Conservation (phyloP, 2,329 filamentous ascomycete genomes). For the Aspergillus piperis region DNA sequence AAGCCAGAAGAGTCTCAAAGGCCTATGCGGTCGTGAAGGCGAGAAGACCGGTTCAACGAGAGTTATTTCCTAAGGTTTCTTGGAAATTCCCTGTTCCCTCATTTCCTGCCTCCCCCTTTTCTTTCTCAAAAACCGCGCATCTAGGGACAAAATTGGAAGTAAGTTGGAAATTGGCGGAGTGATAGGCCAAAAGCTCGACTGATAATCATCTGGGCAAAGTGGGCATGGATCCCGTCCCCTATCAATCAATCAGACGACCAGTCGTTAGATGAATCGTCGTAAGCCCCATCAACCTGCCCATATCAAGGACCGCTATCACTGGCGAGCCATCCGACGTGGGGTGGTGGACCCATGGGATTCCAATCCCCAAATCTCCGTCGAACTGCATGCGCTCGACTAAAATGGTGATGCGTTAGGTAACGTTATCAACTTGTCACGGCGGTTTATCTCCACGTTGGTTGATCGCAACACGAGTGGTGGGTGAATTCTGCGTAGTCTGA, state of each 20-base stretch:
- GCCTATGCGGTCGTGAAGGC: not conserved
- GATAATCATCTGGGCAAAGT: not conserved
- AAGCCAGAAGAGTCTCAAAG: slow-evolving; percentile 1
- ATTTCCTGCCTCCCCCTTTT: not conserved
- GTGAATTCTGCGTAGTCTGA: not conserved
- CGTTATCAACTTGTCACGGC: slow-evolving; percentile 5
- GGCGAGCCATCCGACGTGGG: not conserved
- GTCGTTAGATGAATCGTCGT: slow-evolving; percentile 8
- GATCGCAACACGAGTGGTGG: not conserved
- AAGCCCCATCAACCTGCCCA: slow-evolving; percentile 5
- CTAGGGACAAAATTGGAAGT: not conserved
- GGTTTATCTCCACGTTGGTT: slow-evolving; percentile 4
- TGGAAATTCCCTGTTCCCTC: not conserved
- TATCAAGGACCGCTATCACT: not conserved
- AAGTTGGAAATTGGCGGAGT: not conserved
- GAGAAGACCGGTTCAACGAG: not conserved
- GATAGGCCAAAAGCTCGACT: slow-evolving; percentile 1
- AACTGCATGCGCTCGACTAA: not conserved
- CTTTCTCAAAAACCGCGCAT: not conserved
- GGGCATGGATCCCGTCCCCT: slow-evolving; percentile 3
- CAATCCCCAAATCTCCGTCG: not conserved
- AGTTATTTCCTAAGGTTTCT: not conserved
- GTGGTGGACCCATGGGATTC: not conserved
- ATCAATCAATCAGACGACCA: slow-evolving; percentile 5
- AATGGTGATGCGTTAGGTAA: not conserved